Conservation (phyloP, 2,329 filamentous ascomycete genomes). For the Xylaria arbuscula region DNA sequence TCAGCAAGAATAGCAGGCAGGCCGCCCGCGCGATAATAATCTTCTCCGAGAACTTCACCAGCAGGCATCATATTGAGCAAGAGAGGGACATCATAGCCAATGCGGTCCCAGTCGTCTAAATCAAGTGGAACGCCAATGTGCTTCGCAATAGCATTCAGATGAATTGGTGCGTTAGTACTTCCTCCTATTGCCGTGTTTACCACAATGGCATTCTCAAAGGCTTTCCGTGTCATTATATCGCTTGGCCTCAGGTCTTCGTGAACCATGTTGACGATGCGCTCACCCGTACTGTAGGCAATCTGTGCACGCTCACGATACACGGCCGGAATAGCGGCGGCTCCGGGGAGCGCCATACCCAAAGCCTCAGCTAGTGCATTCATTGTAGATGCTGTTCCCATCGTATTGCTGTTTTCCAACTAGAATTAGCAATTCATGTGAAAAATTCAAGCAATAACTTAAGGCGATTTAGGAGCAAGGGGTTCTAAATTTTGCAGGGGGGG, state of each 20-base stretch:
- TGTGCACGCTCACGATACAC: conserved; percentile 61
- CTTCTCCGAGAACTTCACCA: conserved; percentile 63
- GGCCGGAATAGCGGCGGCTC: conserved; percentile 63
- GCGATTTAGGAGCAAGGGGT: too few species aligned
- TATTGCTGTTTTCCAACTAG: conserved; percentile 50
- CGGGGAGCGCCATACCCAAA: conserved; percentile 63
- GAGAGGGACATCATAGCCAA: conserved; percentile 62
- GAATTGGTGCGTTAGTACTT: conserved; percentile 67
- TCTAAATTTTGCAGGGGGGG: too few species aligned
- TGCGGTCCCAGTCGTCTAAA: conserved; percentile 64
- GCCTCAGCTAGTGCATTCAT: conserved; percentile 65
- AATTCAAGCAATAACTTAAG: too few species aligned
- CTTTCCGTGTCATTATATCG: conserved; percentile 65
- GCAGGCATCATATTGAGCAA: conserved; percentile 67
- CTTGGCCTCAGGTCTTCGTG: conserved; percentile 60
- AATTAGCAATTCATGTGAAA: too few species aligned
- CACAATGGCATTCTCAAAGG: conserved; percentile 67
- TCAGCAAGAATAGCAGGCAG: conserved; percentile 65
- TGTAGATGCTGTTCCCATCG: conserved; percentile 64
- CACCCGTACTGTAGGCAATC: conserved; percentile 60
- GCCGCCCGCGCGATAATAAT: conserved; percentile 65
- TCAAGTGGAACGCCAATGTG: conserved; percentile 63
- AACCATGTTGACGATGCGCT: conserved; percentile 63
- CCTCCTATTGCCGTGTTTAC: conserved; percentile 66
- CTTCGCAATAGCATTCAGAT: conserved; percentile 65